phyloP scores from a whole-genome alignment of 306 rosid species.

The Biancaea sappan region DNA sequence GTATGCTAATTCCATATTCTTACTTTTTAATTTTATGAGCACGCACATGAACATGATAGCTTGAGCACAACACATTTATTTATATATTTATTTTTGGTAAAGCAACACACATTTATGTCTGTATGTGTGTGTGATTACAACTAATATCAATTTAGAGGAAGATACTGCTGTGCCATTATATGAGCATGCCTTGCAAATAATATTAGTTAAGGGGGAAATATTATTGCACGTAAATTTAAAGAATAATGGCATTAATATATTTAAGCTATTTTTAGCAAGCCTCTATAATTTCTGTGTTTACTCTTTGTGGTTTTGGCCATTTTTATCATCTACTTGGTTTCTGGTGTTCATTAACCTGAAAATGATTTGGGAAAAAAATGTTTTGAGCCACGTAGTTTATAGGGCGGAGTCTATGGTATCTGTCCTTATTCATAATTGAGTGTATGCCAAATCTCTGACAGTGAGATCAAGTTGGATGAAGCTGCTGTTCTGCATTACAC shows the following conservation, averaged over 20 bases:
- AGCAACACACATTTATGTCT: no score
- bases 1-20: slow-evolving; percentile 50
- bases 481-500: slow-evolving; percentile 68
- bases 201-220: slow-evolving; percentile 6
- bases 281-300: background rate
- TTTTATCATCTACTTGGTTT: background rate
- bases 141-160: background rate
- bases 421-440: slow-evolving; percentile 12
- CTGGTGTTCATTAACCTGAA: slow-evolving; percentile 6
- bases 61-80: background rate
- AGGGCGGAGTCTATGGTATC: slow-evolving; percentile 3
- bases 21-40: slow-evolving; percentile 27
- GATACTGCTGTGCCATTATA: slow-evolving; percentile 24
- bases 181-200: no score
- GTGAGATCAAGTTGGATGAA: slow-evolving; percentile 59
- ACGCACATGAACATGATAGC: background rate
- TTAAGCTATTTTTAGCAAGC: slow-evolving; percentile 11
- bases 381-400: slow-evolving; percentile 3
- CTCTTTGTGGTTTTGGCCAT: slow-evolving; percentile 5
- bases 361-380: slow-evolving; percentile 7
- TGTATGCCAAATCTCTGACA: slow-evolving; percentile 28
- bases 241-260: slow-evolving; percentile 22
- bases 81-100: background rate
- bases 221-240: slow-evolving; percentile 22
- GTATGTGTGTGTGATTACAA: background rate